phyloP scores from a whole-genome alignment of 2,329 filamentous ascomycete species.

The Penicillium sp. region DNA sequence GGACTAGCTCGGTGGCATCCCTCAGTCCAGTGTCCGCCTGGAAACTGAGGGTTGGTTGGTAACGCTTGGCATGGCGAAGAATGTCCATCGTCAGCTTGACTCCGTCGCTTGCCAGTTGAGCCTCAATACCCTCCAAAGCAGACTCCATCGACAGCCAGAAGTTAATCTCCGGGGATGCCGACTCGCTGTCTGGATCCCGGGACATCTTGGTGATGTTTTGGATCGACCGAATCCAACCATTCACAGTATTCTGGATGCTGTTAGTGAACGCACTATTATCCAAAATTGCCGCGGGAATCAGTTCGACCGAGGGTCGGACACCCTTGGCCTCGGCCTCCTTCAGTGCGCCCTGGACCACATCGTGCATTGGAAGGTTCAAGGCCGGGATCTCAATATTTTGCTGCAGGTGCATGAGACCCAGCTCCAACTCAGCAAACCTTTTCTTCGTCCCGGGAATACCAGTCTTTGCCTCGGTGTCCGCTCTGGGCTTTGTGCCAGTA shows the following conservation, averaged over 20 bases:
- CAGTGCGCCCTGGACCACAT: conserved; percentile 77
- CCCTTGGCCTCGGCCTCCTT: conserved; percentile 67
- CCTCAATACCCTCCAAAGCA: conserved; percentile 84
- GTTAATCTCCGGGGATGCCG: conserved; percentile 95
- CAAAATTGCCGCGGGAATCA: conserved; percentile 69
- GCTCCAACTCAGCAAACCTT: conserved; percentile 87
- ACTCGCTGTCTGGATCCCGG: conserved; percentile 69
- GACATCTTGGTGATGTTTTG: conserved; percentile 93
- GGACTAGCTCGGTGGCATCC: conserved; percentile 90
- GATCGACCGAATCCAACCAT: conserved; percentile 98
- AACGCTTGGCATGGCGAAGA: conserved; percentile 92
- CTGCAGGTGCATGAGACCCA: conserved; percentile 84
- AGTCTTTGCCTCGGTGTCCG: conserved; percentile 84
- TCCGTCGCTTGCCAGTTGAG: conserved; percentile 79
- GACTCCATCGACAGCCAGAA: conserved; percentile 99
- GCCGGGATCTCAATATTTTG: conserved; percentile 98
- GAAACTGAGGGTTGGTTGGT: conserved; percentile 96
- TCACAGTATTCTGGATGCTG: conserved; percentile 85
- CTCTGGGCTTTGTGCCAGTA: conserved; percentile 63
- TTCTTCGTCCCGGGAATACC: conserved; percentile 97
- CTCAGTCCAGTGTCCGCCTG: conserved; percentile 92
- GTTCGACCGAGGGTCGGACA: conserved; percentile 66
- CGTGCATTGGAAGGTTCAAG: conserved; percentile 78
- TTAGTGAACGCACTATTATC: conserved; percentile 91
- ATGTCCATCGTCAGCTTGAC: conserved; percentile 90